Evolutionary conservation across 148 eudicot species (phyloP).

Genomic region (Arbutus unedo): DNA sequence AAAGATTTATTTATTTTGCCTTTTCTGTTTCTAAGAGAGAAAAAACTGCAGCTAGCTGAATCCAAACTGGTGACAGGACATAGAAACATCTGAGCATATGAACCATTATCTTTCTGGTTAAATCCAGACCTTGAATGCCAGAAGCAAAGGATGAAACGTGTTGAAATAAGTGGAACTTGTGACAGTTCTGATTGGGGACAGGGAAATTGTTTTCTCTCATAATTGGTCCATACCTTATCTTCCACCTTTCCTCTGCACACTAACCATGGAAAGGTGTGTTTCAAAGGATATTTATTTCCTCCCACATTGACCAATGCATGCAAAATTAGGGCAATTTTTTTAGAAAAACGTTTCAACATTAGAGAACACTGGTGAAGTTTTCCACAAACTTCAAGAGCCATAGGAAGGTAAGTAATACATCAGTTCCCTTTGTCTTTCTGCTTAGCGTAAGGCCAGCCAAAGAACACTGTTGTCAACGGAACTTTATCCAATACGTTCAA

Average conservation of each 20-base stretch:
- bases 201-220: not conserved
- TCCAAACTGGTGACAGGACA: not conserved
- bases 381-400: not conserved
- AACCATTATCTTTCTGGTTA: not conserved
- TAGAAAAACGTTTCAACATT: not conserved
- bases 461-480: not conserved
- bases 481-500: not conserved
- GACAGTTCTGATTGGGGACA: not conserved
- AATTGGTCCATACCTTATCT: not conserved
- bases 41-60: not conserved
- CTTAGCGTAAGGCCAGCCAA: not conserved
- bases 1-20: not conserved
- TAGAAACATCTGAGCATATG: not conserved
- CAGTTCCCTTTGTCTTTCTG: not conserved
- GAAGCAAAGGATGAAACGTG: not conserved
- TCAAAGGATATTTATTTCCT: not conserved
- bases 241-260: not conserved
- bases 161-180: not conserved
- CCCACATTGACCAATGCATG: not conserved
- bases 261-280: not conserved
- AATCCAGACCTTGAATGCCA: not conserved
- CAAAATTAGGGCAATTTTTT: not conserved
- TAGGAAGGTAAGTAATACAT: not conserved
- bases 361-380: not conserved
- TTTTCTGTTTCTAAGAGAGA: not conserved